These are phyloP conservation scores for Cadophora gregata DNA, from an alignment of 2,329 filamentous ascomycete species.

Conservation along the genomic window DNA sequence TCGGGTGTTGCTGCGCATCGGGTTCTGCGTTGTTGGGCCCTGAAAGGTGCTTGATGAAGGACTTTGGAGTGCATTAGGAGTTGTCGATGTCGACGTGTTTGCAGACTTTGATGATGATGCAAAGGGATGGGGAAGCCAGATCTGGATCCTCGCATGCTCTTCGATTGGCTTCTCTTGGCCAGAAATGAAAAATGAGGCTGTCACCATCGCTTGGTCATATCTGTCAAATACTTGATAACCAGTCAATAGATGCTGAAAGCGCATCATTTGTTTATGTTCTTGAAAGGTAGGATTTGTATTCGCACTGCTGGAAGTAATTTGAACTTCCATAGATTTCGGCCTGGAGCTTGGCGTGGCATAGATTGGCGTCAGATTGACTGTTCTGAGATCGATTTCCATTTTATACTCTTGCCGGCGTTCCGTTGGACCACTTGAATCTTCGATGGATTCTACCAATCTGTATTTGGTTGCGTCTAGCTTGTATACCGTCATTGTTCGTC, in stretches of 20 bases:
- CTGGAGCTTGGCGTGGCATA: conserved; percentile 29
- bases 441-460: conserved; percentile 24
- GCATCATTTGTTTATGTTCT: conserved; percentile 22
- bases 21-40: background rate
- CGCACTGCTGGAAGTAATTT: conserved; percentile 18
- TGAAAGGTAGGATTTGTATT: conserved; percentile 27
- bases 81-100: background rate
- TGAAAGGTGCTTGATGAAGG: conserved; percentile 5
- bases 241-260: conserved; percentile 25
- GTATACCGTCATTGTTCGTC: conserved; percentile 23
- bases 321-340: conserved; percentile 23
- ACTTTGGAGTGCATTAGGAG: background rate
- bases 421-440: conserved; percentile 15
- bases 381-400: conserved; percentile 30
- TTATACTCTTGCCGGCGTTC: conserved; percentile 24
- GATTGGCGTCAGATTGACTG: conserved; percentile 24
- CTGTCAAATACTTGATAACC: conserved; percentile 27
- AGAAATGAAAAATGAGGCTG: conserved; percentile 23
- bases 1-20: background rate
- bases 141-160: conserved; percentile 27
- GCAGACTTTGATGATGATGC: background rate
- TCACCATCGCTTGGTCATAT: conserved; percentile 30
- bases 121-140: conserved; percentile 2
- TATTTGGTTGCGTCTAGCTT: conserved; percentile 22
- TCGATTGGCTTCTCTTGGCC: conserved; percentile 15